A percentile compares a stretch with the other conserved stretches of the same genome.
phyloP scores from a whole-genome alignment of 352 stramenopile genomes.

The Phytophthora fragariae region DNA sequence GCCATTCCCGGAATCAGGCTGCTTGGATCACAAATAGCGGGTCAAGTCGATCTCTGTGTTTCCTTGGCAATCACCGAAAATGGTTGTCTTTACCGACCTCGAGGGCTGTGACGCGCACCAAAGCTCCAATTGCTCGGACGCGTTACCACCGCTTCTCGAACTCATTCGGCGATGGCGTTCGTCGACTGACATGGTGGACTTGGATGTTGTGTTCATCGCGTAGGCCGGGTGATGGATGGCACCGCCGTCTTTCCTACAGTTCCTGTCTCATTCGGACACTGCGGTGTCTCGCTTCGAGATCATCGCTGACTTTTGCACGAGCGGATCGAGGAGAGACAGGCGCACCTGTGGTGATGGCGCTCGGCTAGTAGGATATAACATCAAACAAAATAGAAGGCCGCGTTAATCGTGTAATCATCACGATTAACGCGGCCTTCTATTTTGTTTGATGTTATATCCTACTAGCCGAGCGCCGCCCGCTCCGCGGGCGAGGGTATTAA shows the following conservation, averaged over 20 bases:
- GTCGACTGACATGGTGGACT: not conserved
- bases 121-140: not conserved
- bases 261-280: conserved; percentile 3
- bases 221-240: not conserved
- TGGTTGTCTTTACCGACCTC: not conserved
- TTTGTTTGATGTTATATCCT: no score
- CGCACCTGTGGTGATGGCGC: no score
- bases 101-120: not conserved
- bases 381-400: no score
- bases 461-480: no score
- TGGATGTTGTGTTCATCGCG: not conserved
- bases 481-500: no score
- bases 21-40: not conserved
- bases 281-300: not conserved
- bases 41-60: not conserved
- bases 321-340: not conserved
- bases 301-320: not conserved
- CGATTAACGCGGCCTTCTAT: no score
- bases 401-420: no score
- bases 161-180: not conserved
- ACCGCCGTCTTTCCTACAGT: conserved; percentile 2
- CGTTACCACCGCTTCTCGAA: not conserved
- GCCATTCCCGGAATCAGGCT: not conserved
- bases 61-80: conserved; percentile 9
- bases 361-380: no score